Conservation (phyloP, 306 rosid genomes). For the Trifolium repens region DNA sequence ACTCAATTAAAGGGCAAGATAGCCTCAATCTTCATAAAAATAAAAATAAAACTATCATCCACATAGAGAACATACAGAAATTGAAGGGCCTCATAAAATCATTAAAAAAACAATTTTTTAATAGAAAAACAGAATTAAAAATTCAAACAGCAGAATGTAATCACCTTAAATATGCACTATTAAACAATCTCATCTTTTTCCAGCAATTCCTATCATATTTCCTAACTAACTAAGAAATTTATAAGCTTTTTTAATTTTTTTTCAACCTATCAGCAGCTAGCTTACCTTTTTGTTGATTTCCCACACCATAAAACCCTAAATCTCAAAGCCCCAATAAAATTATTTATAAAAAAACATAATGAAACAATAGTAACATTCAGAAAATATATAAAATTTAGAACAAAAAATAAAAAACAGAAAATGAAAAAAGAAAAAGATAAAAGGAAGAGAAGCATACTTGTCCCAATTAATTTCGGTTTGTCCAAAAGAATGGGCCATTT, state of each 20-base stretch:
- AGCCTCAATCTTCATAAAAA: slow-evolving; percentile 16
- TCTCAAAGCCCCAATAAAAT: not conserved
- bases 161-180: not conserved
- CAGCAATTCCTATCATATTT: slow-evolving; percentile 7
- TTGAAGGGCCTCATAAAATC: slow-evolving; percentile 10
- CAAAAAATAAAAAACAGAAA: not conserved
- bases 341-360: not conserved
- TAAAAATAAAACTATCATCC: not conserved
- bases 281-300: not conserved
- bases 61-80: not conserved
- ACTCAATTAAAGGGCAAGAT: slow-evolving; percentile 19
- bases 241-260: not conserved
- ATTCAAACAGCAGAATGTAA: slow-evolving; percentile 15
- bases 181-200: not conserved
- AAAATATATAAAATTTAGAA: not conserved
- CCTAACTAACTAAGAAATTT: slow-evolving; percentile 2
- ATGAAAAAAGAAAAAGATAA: not conserved
- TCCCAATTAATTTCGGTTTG: slow-evolving; percentile 97
- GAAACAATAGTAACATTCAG: not conserved
- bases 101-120: not conserved
- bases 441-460: slow-evolving; percentile 57
- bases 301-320: slow-evolving; percentile 5
- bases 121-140: not conserved
- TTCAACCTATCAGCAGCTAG: not conserved
- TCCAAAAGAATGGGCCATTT: slow-evolving; percentile 69